Base-by-base conservation (phyloP, 768 basidiomycete species). In the Suillus alpinus region DNA sequence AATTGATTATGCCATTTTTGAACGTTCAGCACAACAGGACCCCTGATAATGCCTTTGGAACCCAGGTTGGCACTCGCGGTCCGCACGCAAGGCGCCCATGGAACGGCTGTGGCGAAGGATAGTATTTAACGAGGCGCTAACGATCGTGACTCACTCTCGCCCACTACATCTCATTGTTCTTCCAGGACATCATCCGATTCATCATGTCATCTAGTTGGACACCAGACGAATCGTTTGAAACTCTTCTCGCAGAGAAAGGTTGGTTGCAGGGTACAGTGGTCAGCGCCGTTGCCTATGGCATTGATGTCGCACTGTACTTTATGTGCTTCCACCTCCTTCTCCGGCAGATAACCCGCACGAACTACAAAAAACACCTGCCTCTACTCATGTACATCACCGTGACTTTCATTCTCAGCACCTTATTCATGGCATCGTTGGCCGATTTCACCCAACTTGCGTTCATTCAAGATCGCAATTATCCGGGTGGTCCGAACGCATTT, bases 401-500 rank as follows among this genome's bases (percentile, higher is more conserved):
- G 20, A 57, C 59, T 29, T 60, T 61, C 26, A 52, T 34, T 4
- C 51, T 74, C n/a, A 71, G 65, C 20, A 70, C 69, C 4, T 23
- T 70, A 20, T 70, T 61, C 46, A 58, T 70, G 60, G 16, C 57
- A 12, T 32, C 59, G 8, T 59, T 64, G 13, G 59, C 69, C 1
- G 57, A 68, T 18, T 67, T 74, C 44, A 65, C 65, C 0, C 71
- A 73, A 36, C 62, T 72, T 57, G 62, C 66, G 0, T 75, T 74
- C 56, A 68, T 76, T 46, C 69, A 76, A 56, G 52, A 69, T 50
- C 68, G 75, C 5, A 65, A 74, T 50, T 75, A 67, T 37, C 69
- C 70, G 0, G 73, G 73, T 3, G 75, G 75, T 14, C 74, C 75
- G 5, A 66, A 49, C 13, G 66, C 62, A 9, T 76, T 60, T 37